Conservation (phyloP, 140 eudicot genomes). For the Oenanthe javanica region DNA sequence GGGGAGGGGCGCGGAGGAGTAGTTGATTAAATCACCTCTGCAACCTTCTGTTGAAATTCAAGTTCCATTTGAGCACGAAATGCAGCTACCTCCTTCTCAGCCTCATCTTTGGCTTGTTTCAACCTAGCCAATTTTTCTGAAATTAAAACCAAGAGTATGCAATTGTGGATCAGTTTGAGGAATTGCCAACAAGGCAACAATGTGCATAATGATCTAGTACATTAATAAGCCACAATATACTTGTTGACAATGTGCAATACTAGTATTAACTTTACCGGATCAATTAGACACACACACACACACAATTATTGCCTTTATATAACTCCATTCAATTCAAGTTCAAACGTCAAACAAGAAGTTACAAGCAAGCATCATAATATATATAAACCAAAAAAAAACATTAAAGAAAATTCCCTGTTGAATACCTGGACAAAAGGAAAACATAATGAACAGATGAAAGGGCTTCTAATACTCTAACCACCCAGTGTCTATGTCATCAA, state of each 20-base stretch:
- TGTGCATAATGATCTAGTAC: neutral
- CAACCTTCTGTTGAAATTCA: constrained; percentile 70
- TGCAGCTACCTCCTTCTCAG: constrained; percentile 80
- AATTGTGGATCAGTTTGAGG: neutral
- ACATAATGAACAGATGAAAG: neutral
- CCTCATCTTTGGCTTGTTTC: constrained; percentile 90
- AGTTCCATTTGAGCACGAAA: constrained; percentile 93
- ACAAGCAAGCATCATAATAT: neutral
- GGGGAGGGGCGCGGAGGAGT: no score
- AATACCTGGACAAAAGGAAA: neutral
- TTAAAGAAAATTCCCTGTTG: neutral
- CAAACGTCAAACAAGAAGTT: neutral
- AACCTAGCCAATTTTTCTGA: constrained; percentile 78
- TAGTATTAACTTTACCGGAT: neutral
- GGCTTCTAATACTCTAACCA: neutral
- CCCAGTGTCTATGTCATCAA: neutral
- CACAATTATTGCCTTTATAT: neutral
- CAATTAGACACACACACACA: neutral
- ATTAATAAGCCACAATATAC: neutral
- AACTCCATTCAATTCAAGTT: neutral
- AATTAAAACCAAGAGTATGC: constrained; percentile 4
- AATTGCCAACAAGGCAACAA: neutral
- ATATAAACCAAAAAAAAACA: neutral
- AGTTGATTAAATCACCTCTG: constrained; percentile 45
- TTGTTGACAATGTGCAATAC: neutral